Base-by-base conservation (phyloP, 2,329 filamentous ascomycete species). In the Helicocarpus griseus region DNA sequence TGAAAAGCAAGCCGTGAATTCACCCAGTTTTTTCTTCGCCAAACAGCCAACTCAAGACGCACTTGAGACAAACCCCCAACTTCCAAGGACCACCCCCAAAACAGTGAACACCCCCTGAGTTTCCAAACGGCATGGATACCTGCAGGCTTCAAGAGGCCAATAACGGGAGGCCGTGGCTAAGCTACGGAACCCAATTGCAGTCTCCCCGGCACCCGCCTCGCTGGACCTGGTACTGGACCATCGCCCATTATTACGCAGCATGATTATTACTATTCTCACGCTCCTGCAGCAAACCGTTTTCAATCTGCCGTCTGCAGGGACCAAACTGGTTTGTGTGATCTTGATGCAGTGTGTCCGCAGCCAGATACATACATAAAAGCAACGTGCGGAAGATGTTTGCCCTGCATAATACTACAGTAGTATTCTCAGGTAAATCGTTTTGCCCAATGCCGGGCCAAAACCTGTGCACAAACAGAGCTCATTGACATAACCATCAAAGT, bases 181-280 rank as follows among this genome's bases (percentile, higher is more conserved):
- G 9, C 4, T 14, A 5, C 47, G 47, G 47, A 49, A 40, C 11
- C 6, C 35, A 40, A 29, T 49, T 17, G 33, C 24, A 6, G 7
- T 44, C 33, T 38, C 36, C 36, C 47, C 47, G 47, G 47, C 21
- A 49, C 47, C 47, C 47, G 47, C 47, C 47, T 49, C 11, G 31
- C 22, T 49, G 47, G 47, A 29, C 35, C 29, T 47, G 44, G 44
- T 35, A 36, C 44, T 14, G 44, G 24, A 40, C 35, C 47, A 21
- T 49, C 47, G 22, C 47, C 36, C 47, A 17, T 35, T 39, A 39
- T 44, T 29, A 8, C 29, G 7, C 7, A 31, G 29, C 29, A 24
- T 17, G 40, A 13, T 17, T 4, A 7, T 44, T 43, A 5, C 41
- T 14, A 4, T 17, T 22, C 35, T 9, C 11, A 1, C 17, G 8